Percentiles rank a stretch among this genome's conserved stretches.
phyloP scores from a whole-genome alignment of 2,329 filamentous ascomycete species.

The Hypomyces rosellus region DNA sequence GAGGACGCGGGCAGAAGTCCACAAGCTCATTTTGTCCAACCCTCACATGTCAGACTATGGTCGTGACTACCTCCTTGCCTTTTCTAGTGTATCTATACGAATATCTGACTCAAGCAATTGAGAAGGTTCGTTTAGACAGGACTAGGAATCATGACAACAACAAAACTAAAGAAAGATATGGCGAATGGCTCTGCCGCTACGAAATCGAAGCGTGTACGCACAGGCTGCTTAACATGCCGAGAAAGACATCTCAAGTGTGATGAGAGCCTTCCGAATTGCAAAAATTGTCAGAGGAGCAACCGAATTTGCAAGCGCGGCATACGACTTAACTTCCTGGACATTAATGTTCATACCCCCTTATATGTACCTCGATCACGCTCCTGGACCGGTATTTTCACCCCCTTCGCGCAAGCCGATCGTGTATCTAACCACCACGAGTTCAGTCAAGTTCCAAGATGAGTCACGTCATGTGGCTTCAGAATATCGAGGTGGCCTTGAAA shows the following conservation, averaged over 20 bases:
- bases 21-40: too few species aligned
- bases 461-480: conserved; percentile 86
- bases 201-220: conserved; percentile 70
- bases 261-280: conserved; percentile 56
- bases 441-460: conserved; percentile 78
- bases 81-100: too few species aligned
- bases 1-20: too few species aligned
- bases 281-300: conserved; percentile 85
- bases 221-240: conserved; percentile 84
- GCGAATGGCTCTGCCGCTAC: neutral
- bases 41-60: too few species aligned
- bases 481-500: conserved; percentile 71
- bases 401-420: neutral
- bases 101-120: too few species aligned
- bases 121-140: neutral
- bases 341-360: conserved; percentile 63
- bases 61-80: too few species aligned
- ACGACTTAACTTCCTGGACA: conserved; percentile 86
- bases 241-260: conserved; percentile 90
- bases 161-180: neutral
- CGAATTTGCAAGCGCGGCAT: conserved; percentile 80
- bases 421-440: neutral
- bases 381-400: conserved; percentile 18
- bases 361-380: conserved; percentile 28
- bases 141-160: neutral